Base-by-base conservation (phyloP, 2,329 filamentous ascomycete species). In the Aspergillus pseudoglaucus region DNA sequence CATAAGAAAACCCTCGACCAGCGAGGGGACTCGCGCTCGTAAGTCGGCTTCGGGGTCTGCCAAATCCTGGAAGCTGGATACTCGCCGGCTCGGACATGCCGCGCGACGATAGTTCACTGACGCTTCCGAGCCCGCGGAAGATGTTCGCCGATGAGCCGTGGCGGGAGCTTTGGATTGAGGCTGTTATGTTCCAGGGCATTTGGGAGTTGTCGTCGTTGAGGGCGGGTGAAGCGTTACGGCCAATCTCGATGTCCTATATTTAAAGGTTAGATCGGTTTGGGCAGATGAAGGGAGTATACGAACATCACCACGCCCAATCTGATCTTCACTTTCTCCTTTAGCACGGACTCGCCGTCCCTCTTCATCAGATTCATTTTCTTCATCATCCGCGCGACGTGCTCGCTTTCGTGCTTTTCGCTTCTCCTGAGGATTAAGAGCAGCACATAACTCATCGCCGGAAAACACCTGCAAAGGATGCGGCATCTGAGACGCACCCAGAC, bases 101-200 rank as follows among this genome's bases (percentile, higher is more conserved):
- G 14, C 47, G 59, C 25, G 59, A 61, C 6, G 62, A 66, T 7
- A 69, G 56, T 7, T 64, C 70, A 39, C 65, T 63, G 2, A 65
- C 54, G 47, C 67, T 72, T 40, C 66, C 62, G 27, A 64, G 50
- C 12, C 65, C 62, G 25, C 62, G 63, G 20, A 60, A 55, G n/a
- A 56, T 53, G 20, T 59, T 60, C 8, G 53, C 58, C 33, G 64
- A 64, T 32, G 65, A 69, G 10, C 69, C 74, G 20, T 72, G 68
- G 22, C 69, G 73, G 40, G 80, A 82, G 45, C 76, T 76, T 45
- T 75, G 72, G 4, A 75, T 59, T 2, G 79, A 81, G 3, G 77
- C 74, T 6, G 74, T 79, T 40, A 78, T 69, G 53, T 87, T 87
- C 84, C 84, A 87, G 9, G 84, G 84, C 75, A 87, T 82, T n/a